Evolutionary conservation across 257 asterid genomes (phyloP).

Genomic region (Jacaranda mimosifolia): DNA sequence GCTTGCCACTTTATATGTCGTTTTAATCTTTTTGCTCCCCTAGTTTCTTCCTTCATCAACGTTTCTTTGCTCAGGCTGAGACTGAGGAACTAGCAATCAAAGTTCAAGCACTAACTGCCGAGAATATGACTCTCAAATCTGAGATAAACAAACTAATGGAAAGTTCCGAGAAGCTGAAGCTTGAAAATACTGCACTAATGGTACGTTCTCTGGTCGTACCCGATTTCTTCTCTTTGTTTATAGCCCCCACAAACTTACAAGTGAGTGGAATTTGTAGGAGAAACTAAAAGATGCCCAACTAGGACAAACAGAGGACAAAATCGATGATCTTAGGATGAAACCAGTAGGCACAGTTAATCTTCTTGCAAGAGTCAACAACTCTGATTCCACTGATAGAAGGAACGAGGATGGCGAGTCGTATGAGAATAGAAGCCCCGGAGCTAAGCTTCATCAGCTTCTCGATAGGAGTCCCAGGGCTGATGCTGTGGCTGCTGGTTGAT

Average conservation of each 20-base stretch:
- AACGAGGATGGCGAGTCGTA: slow-evolving; percentile 59
- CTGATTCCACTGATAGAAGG: slow-evolving; percentile 45
- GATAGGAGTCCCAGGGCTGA: slow-evolving; percentile 72
- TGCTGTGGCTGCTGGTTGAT: slow-evolving; percentile 91
- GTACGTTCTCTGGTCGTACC: slow-evolving; percentile 42
- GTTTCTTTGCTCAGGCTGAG: slow-evolving; percentile 70
- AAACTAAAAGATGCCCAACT: slow-evolving; percentile 55
- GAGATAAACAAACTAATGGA: slow-evolving; percentile 69
- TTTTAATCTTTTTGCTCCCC: not conserved
- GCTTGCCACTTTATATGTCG: not conserved
- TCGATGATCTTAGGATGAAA: slow-evolving; percentile 54
- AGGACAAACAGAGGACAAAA: slow-evolving; percentile 51
- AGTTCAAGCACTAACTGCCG: slow-evolving; percentile 72
- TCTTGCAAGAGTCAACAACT: slow-evolving; percentile 83
- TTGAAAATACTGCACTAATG: slow-evolving; percentile 70
- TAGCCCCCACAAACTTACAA: slow-evolving; percentile 2
- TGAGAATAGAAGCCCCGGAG: slow-evolving; percentile 58
- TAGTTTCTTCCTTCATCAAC: too few relatives aligned
- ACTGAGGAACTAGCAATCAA: slow-evolving; percentile 81
- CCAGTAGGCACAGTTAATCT: slow-evolving; percentile 84
- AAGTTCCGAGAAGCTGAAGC: slow-evolving; percentile 73
- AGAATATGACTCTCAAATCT: slow-evolving; percentile 78
- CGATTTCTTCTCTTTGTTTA: not conserved
- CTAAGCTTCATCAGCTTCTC: slow-evolving; percentile 88
- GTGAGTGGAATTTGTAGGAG: slow-evolving; percentile 54